A percentile compares a stretch with the other conserved stretches of the same genome.
These are phyloP conservation scores for Byssochlamys sp. DNA, from an alignment of 2,329 filamentous ascomycete species.

Conservation along the genomic window DNA sequence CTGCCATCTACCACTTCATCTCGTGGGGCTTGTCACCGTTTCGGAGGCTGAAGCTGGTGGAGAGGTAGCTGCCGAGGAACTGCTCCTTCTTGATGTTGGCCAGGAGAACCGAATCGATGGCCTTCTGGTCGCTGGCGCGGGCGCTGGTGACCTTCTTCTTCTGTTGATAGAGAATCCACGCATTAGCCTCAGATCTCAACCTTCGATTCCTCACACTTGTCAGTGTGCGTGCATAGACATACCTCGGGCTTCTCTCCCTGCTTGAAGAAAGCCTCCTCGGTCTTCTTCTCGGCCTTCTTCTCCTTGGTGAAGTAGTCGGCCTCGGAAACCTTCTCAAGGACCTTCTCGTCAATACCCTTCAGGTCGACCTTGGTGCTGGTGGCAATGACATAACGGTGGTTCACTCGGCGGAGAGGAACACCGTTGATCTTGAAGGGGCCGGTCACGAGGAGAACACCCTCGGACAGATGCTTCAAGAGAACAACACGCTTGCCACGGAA, in stretches of 20 bases:
- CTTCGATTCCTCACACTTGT: constrained; percentile 1
- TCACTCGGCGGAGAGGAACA: constrained; percentile 77
- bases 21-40: constrained; percentile 99
- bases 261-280: constrained; percentile 99
- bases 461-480: constrained; percentile 92
- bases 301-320: constrained; percentile 93
- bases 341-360: constrained; percentile 63
- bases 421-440: constrained; percentile 99
- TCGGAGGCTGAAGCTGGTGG: constrained; percentile 92
- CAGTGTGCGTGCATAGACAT: constrained; percentile 30
- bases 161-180: constrained; percentile 42
- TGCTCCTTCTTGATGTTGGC: constrained; percentile 98
- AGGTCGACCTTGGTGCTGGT: constrained; percentile 49
- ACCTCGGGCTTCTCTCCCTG: constrained; percentile 97
- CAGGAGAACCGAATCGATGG: constrained; percentile 90
- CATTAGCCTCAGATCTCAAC: background rate
- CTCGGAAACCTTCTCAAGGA: constrained; percentile 74
- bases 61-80: constrained; percentile 85
- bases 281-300: constrained; percentile 84
- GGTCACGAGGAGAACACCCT: constrained; percentile 97
- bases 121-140: constrained; percentile 95
- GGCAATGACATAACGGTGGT: constrained; percentile 43
- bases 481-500: constrained; percentile 99
- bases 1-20: constrained; percentile 84
- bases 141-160: constrained; percentile 93